Base-by-base conservation (phyloP, 768 basidiomycete genomes). In the Mrakia gelida region DNA sequence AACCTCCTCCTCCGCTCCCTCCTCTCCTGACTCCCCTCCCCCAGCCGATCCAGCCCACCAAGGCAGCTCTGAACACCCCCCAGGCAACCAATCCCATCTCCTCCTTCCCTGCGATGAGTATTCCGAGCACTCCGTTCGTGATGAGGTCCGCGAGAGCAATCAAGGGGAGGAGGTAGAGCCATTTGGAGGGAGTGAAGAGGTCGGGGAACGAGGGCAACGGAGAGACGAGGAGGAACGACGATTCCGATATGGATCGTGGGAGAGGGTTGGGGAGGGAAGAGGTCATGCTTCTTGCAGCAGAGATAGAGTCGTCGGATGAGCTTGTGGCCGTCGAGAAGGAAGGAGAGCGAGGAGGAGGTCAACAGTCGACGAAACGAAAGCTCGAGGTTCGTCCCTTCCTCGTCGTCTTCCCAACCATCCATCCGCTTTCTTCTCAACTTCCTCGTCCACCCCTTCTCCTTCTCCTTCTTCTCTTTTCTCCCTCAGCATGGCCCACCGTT, bases 181-280 rank as follows among this genome's bases (percentile, higher is more conserved):
- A 56, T 5, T 54, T 52, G 21, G 26, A 28, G 21, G 49, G 71
- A 2, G 23, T 13, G n/a, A 72, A 56, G 15, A 72, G 45, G 71
- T 49, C 71, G 5, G 45, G 52, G 71, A n/a, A 49, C 10, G 71
- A 18, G n/a, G 26, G 45, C 15, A 72, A 30, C 6, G 71, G 71
- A 28, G 49, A 56, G 30, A 72, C 43, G 71, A 72, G 71, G 10
- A 72, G 71, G 32, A 72, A 72, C 21, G 71, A 72, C 9, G 71
- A 45, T 34, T 72, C 71, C n/a, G 49, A 52, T 8, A 72, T n/a
- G n/a, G 49, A 52, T 26, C 71, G 71, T 26, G 71, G 71, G 1
- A 72, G 32, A 6, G 71, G 16, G 28, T 15, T 72, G 1, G 28
- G 71, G 15, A 28, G 28, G 45, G 49, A 41, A 41, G 15, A 23